A percentile compares a stretch with the other conserved stretches of the same genome.
Conservation (phyloP, 768 basidiomycete species). For the Daedaleopsis nitida region DNA sequence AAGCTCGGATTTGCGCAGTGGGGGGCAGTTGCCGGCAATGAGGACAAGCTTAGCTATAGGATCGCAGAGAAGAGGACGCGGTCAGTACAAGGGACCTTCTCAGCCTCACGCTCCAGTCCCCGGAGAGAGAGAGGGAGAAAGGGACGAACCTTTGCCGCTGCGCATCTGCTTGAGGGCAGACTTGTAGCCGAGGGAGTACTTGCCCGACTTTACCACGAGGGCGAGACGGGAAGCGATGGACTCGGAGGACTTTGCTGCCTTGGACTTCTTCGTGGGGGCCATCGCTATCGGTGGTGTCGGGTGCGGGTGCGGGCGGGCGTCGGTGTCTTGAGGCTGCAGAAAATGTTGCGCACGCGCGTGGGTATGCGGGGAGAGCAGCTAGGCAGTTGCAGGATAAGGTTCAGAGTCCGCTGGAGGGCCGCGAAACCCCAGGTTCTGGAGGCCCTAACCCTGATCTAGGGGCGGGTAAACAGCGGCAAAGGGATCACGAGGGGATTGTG, state of each 20-base stretch:
- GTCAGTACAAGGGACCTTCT: constrained; percentile 96
- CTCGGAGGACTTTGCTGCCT: constrained; percentile 90
- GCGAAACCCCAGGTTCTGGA: neutral
- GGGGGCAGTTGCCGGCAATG: constrained; percentile 99
- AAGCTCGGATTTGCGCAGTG: constrained; percentile 97
- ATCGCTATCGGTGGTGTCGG: constrained; percentile 46
- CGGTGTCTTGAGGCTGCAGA: constrained; percentile 26
- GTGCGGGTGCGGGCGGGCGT: constrained; percentile 17
- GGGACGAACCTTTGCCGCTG: constrained; percentile 87
- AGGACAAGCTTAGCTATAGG: constrained; percentile 91
- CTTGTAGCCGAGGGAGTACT: constrained; percentile 97
- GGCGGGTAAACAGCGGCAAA: constrained; percentile 21
- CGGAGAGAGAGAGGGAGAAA: constrained; percentile 52
- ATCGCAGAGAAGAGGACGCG: constrained; percentile 20
- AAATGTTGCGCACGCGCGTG: constrained; percentile 9
- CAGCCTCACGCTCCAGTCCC: constrained; percentile 98
- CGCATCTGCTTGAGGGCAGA: constrained; percentile 98
- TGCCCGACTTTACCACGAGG: constrained; percentile 98
- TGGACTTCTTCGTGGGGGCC: constrained; percentile 96
- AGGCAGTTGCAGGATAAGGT: constrained; percentile 33
- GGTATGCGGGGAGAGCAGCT: constrained; percentile 17
- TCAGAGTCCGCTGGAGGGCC: constrained; percentile 8
- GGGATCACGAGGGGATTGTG: constrained; percentile 20
- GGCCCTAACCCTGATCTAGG: constrained; percentile 24
- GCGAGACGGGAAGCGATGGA: constrained; percentile 90